Base-by-base conservation (phyloP, 2,329 filamentous ascomycete genomes). In the Aspergillus pseudotamarii region DNA sequence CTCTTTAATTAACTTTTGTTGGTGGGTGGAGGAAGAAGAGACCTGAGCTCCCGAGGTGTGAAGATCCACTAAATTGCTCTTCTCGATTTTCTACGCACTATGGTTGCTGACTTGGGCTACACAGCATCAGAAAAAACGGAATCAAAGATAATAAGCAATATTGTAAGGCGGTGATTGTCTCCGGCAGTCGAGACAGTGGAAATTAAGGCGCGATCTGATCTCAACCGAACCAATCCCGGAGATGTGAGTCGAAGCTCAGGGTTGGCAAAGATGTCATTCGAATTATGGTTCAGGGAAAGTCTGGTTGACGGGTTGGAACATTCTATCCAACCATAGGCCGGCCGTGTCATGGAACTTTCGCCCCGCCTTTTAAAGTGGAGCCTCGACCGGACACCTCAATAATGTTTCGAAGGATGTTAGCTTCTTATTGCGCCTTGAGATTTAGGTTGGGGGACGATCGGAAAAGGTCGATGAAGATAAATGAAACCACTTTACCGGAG, bases 351-450 rank as follows among this genome's bases (percentile, higher is more conserved):
- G 48, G 48, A 51, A 51, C 16, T 21, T n/a, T 51, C 11, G 48
- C 48, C 48, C 48, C 48, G 48, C 28, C 48, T 51, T 51, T 28
- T 4, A 50, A 51, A 51, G 48, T 51, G 48, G 57, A 58, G 28
- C 57, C 36, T 32, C 56, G 28, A 58, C 32, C 45, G 4, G 38
- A 43, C 30, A 45, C 26, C 45, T 50, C 28, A 26, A 32, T 30
- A 34, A 58, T 46, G 57, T 46, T 50, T 34, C 48, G 28, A 51
- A 34, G 48, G 28, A 51, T 51, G 48, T 51, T 34, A 51, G 48
- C 48, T 51, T 51, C 48, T 34, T 10, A 30, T 32, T 32, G 48
- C 9, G 48, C 23, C 28, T 51, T 19, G 48, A n/a, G 30, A 51
- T 51, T 32, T 50, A 50, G 46, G 46, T 50, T 50, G 23, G 23